Percentiles rank a stretch among this genome's conserved stretches.
Evolutionary conservation across 768 basidiomycete genomes (phyloP).

Genomic region (Pisolithus albus): DNA sequence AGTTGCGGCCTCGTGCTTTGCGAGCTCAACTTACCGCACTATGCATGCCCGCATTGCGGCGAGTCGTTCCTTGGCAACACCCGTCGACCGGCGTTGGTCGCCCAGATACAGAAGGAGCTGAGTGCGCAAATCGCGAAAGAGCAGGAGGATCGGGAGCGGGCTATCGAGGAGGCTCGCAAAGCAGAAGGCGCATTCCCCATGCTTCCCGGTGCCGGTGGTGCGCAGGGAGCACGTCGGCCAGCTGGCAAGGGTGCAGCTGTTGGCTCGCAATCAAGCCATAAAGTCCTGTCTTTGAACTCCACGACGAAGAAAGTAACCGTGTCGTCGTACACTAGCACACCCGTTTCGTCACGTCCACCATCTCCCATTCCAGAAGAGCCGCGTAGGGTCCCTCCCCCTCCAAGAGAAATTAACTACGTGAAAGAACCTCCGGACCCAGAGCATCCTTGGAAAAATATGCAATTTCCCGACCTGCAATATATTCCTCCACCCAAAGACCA

Average conservation of each 20-base stretch:
- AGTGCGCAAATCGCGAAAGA: constrained; percentile 40
- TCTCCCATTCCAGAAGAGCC: constrained; percentile 34
- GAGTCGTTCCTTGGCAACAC: constrained; percentile 30
- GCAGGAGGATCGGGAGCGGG: constrained; percentile 40
- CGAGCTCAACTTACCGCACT: constrained; percentile 45
- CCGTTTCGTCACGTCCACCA: constrained; percentile 27
- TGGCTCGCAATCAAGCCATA: constrained; percentile 40
- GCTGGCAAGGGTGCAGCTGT: constrained; percentile 7
- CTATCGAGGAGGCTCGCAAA: constrained; percentile 39
- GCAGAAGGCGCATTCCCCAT: constrained; percentile 59
- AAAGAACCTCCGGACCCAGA: constrained; percentile 19
- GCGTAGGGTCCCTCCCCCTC: constrained; percentile 35
- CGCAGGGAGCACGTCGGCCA: constrained; percentile 1
- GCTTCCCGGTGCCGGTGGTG: constrained; percentile 24
- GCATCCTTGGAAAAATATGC: constrained; percentile 41
- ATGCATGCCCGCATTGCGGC: constrained; percentile 50
- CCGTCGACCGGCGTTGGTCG: constrained; percentile 32
- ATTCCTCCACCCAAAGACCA: constrained; percentile 21
- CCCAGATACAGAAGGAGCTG: constrained; percentile 40
- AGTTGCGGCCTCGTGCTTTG: constrained; percentile 62
- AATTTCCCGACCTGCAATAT: constrained; percentile 30
- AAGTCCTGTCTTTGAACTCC: constrained; percentile 52
- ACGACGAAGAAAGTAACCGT: constrained; percentile 47
- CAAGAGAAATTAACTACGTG: constrained; percentile 32
- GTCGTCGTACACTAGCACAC: constrained; percentile 40